These are phyloP conservation scores for Chalciporus sp. DNA, from an alignment of 1,284 basidiomycete genomes.

Conservation along the genomic window DNA sequence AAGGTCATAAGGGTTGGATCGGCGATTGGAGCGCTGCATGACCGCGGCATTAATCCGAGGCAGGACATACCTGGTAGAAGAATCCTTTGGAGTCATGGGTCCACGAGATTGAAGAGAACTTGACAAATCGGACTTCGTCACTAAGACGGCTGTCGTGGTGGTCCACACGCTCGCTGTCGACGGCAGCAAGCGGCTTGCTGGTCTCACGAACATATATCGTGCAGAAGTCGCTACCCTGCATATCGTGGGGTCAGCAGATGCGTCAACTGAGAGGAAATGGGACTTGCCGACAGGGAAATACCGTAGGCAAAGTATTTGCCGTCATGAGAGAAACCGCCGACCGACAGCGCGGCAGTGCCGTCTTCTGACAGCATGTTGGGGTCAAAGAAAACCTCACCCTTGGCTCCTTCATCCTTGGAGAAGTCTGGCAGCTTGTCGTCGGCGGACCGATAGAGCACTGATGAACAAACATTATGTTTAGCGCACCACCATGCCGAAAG, in stretches of 20 bases:
- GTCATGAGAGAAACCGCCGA: slow-evolving; percentile 62
- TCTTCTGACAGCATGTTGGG: slow-evolving; percentile 73
- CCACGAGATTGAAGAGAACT: slow-evolving; percentile 76
- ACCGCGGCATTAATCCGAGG: not conserved
- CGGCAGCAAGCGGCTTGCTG: slow-evolving; percentile 51
- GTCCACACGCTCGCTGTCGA: slow-evolving; percentile 40
- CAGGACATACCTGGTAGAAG: slow-evolving; percentile 69
- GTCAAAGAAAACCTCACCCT: slow-evolving; percentile 77
- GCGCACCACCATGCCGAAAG: not conserved
- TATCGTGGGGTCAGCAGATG: slow-evolving; percentile 5
- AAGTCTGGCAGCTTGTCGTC: slow-evolving; percentile 55
- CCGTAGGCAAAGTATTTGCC: slow-evolving; percentile 79
- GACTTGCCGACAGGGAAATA: slow-evolving; percentile 65
- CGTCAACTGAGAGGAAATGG: slow-evolving; percentile 3
- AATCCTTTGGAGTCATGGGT: slow-evolving; percentile 78
- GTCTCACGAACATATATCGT: slow-evolving; percentile 72
- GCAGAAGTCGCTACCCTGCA: slow-evolving; percentile 76
- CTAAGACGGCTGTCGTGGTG: slow-evolving; percentile 55
- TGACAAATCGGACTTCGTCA: slow-evolving; percentile 75
- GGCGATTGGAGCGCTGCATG: not conserved
- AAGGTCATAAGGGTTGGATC: slow-evolving; percentile 4
- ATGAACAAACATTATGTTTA: slow-evolving; percentile 8
- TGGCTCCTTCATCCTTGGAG: slow-evolving; percentile 43
- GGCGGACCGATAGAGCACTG: slow-evolving; percentile 70
- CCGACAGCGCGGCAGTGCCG: slow-evolving; percentile 68